These are phyloP conservation scores for Pseudogymnoascus sp. DNA, from an alignment of 2,329 filamentous ascomycete genomes.

Conservation along the genomic window DNA sequence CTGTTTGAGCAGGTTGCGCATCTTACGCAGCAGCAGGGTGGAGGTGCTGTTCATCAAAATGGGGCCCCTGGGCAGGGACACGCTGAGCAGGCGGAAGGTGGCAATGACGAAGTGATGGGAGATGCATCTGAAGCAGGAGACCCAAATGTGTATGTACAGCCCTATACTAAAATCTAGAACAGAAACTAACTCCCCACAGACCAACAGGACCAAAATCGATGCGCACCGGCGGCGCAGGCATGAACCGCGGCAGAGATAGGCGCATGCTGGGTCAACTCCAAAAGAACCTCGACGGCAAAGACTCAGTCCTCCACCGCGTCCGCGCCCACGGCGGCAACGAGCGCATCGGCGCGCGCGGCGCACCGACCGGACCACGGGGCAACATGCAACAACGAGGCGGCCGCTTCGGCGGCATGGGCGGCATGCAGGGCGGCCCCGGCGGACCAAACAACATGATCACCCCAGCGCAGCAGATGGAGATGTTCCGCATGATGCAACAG, in stretches of 20 bases:
- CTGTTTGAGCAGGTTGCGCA: constrained; percentile 78
- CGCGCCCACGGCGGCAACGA: constrained; percentile 65
- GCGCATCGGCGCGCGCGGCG: constrained; percentile 68
- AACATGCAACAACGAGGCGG: constrained; percentile 31
- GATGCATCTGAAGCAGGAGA: constrained; percentile 42
- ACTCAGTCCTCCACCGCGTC: constrained; percentile 73
- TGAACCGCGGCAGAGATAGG: constrained; percentile 58
- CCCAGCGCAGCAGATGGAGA: constrained; percentile 63
- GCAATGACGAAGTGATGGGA: constrained; percentile 68
- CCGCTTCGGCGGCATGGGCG: constrained; percentile 35
- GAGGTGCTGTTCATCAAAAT: constrained; percentile 29
- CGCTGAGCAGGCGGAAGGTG: constrained; percentile 52
- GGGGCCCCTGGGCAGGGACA: constrained; percentile 27
- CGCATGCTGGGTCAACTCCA: constrained; percentile 80
- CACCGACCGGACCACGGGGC: constrained; percentile 63
- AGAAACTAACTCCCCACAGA: constrained; percentile 48
- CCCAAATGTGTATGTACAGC: constrained; percentile 47
- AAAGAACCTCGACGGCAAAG: constrained; percentile 69
- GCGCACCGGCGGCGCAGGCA: constrained; percentile 57
- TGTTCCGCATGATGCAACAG: constrained; percentile 77
- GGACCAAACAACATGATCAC: constrained; percentile 47
- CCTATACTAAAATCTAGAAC: background rate
- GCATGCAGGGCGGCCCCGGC: constrained; percentile 33
- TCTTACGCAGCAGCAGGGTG: constrained; percentile 58
- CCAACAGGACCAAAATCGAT: constrained; percentile 93